Conservation (phyloP, 768 basidiomycete genomes). For the Tephrocybe sp. region DNA sequence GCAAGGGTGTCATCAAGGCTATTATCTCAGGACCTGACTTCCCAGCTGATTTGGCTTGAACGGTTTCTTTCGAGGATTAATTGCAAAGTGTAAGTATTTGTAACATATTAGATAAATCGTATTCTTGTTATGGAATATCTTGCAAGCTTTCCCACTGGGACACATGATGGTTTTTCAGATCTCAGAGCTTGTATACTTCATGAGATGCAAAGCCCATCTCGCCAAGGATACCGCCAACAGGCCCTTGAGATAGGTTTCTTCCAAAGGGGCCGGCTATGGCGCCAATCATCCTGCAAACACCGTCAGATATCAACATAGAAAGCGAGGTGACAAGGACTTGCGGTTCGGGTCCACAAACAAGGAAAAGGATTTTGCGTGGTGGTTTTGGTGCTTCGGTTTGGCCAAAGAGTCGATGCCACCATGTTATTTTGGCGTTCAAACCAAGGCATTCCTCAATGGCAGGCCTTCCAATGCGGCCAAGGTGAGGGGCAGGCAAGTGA, state of each 20-base stretch:
- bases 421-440: slow-evolving; percentile 21
- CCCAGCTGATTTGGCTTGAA: slow-evolving; percentile 31
- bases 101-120: slow-evolving; percentile 7
- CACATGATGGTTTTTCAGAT: neutral
- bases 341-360: slow-evolving; percentile 86
- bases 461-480: slow-evolving; percentile 54
- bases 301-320: slow-evolving; percentile 2
- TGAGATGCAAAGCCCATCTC: slow-evolving; percentile 58
- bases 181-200: slow-evolving; percentile 68
- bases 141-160: neutral
- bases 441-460: slow-evolving; percentile 44
- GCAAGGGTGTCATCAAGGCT: slow-evolving; percentile 84
- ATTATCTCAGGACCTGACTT: slow-evolving; percentile 83
- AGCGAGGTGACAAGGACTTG: slow-evolving; percentile 32
- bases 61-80: neutral
- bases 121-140: neutral
- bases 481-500: slow-evolving; percentile 26
- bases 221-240: slow-evolving; percentile 62
- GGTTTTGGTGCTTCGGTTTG: slow-evolving; percentile 17
- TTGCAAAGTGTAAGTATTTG: slow-evolving; percentile 11
- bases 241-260: slow-evolving; percentile 72
- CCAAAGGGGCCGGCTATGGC: slow-evolving; percentile 77
- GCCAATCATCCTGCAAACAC: slow-evolving; percentile 60
- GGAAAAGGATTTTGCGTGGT: slow-evolving; percentile 51
- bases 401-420: slow-evolving; percentile 35